Evolutionary conservation across 1,284 basidiomycete genomes (phyloP), one percentile per base, ranked within the genome.

Genomic region (Cryptococcus sp.): DNA sequence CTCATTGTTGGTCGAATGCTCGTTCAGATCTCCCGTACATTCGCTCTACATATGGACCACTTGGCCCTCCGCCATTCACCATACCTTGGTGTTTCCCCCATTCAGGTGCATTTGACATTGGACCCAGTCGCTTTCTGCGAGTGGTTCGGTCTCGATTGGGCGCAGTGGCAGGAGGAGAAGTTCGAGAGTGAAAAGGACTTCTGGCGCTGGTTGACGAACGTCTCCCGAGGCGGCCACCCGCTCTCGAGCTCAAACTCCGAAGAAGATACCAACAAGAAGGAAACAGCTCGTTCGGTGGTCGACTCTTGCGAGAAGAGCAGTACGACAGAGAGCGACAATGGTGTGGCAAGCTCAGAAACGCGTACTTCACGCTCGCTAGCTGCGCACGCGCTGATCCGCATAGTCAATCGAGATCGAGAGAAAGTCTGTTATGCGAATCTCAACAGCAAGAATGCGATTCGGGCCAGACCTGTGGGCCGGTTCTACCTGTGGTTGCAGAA

Each of bases 101-200:
- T 71, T 42, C 64, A 70, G 16, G 45, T 72, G 0, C 52, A 54
- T 3, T 57, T 76, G 27, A 68, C 67, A 30, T 20, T 49, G 4
- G 61, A 58, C n/a, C 52, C 70, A 1, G 45, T 19, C 13, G 62
- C 50, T 22, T 53, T 76, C 11, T 71, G 67, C 50, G 55, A 43
- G 2, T 76, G 66, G 63, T 54, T 73, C 5, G 74, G 73, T 1
- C 55, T 72, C 13, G 63, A 70, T 45, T 62, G 58, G 13, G 35
- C 40, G 4, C n/a, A 30, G 39, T 70, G 62, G 60, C 27, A 55
- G 22, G 54, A 55, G 7, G 40, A 50, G 10, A 23, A 40, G 0
- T 70, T 70, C 62, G 48, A 47, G 11, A 54, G 30, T 13, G 60
- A 68, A 10, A 47, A 40, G 23, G 58, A 67, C 15, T 54, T 67